phyloP scores from a whole-genome alignment of 2,329 filamentous ascomycete species.

The Scolecobasidium constrictum region DNA sequence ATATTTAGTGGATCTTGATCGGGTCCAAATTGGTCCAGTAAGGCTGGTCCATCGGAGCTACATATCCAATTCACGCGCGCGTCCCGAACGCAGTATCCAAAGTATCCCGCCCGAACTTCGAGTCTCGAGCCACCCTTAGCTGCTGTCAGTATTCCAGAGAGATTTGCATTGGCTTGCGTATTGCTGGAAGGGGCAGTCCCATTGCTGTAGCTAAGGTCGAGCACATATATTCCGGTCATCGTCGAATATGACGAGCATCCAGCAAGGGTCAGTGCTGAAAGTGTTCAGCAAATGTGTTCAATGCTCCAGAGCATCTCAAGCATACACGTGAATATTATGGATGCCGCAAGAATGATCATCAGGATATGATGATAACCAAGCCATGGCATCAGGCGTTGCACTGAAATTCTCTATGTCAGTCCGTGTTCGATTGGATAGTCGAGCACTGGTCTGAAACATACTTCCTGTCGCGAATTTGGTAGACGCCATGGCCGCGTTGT shows the following conservation, averaged over 20 bases:
- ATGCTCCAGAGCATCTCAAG: no score
- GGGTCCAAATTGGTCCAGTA: constrained; percentile 78
- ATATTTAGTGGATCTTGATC: constrained; percentile 95
- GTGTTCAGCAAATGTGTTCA: no score
- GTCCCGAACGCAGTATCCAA: constrained; percentile 91
- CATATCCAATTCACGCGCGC: constrained; percentile 87
- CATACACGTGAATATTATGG: constrained; percentile 92
- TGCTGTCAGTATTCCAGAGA: constrained; percentile 74
- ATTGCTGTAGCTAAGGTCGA: constrained; percentile 90
- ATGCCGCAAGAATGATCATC: constrained; percentile 90
- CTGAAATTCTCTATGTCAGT: no score
- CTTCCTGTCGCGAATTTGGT: no score
- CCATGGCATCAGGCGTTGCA: constrained; percentile 48
- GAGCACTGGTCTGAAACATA: no score
- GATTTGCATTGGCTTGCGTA: constrained; percentile 81
- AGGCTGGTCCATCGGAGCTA: constrained; percentile 89
- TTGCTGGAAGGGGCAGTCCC: constrained; percentile 75
- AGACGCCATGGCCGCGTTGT: no score
- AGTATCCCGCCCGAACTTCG: constrained; percentile 91
- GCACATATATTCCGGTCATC: constrained; percentile 87
- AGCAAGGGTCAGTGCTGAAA: constrained; percentile 80
- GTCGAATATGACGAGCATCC: constrained; percentile 96
- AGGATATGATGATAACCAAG: constrained; percentile 73
- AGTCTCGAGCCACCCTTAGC: constrained; percentile 77
- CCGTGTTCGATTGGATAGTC: no score